A percentile compares a stretch with the other conserved stretches of the same genome.
These are phyloP conservation scores for Takakia lepidozioides DNA, from an alignment of 225 moss, liverwort and hornwort genomes.

Conservation along the genomic window DNA sequence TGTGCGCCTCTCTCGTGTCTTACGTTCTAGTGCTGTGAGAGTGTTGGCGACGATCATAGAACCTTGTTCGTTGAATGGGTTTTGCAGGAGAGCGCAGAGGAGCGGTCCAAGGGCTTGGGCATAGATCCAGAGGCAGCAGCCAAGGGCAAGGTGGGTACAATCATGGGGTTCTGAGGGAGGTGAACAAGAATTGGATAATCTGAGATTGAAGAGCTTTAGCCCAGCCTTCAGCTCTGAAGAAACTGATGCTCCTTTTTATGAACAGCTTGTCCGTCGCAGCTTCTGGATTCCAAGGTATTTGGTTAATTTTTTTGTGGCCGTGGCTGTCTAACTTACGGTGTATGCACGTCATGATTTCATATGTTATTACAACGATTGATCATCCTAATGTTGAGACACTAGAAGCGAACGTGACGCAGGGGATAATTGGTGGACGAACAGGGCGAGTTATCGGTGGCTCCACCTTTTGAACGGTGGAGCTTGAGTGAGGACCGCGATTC, in stretches of 20 bases:
- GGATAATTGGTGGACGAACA: conserved; percentile 19
- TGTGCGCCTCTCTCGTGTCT: no score
- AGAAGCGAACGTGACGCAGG: no score
- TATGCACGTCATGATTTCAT: no score
- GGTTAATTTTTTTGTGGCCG: no score
- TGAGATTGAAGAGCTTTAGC: conserved; percentile 87
- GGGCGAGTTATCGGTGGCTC: conserved; percentile 81
- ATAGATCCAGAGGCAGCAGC: conserved; percentile 71
- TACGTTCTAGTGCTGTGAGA: no score
- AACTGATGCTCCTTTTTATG: conserved; percentile 59
- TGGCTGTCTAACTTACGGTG: no score
- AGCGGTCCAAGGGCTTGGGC: conserved; percentile 47
- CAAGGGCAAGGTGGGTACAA: conserved; percentile 77
- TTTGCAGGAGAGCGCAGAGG: conserved; percentile 62
- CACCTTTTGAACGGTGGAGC: conserved; percentile 86
- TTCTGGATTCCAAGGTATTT: conserved; percentile 95
- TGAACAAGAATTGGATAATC: conserved; percentile 69
- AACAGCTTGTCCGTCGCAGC: conserved; percentile 96
- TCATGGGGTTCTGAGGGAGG: conserved; percentile 74
- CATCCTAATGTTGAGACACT: no score
- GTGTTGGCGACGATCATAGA: no score
- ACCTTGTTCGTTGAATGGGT: no score
- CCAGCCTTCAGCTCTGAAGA: conserved; percentile 69
- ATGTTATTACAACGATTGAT: no score
- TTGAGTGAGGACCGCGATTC: conserved; percentile 73